Evolutionary conservation across 2,329 filamentous ascomycete species (phyloP), one percentile per base, ranked within the genome.

Genomic region (Epichloe coenophiala): DNA sequence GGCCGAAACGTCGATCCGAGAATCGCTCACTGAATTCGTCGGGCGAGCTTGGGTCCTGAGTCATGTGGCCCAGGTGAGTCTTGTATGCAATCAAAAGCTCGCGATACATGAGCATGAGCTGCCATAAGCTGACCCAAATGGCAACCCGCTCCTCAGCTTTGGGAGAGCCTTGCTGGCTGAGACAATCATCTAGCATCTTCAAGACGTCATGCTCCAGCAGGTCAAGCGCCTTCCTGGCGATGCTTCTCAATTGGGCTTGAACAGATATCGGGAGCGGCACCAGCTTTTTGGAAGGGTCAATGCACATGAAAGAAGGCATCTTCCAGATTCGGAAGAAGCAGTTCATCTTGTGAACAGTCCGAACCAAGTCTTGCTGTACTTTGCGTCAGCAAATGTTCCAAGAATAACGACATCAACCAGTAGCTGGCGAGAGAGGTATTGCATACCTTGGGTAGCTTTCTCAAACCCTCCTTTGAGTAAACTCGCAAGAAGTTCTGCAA

Each of bases 301-400:
- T 62, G 56, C 66, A 73, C 56, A 63, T 66, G 53, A 75, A 73
- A 1, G 62, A 63, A 6, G 63, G 60, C 17, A 69, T 68, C 51
- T 67, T 69, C 71, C 69, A 75, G 54, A 76, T 72, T 53, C 64
- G 68, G 59, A 74, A 75, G 64, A 75, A 71, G 60, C 71, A 74
- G 54, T 70, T 71, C 63, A 76, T 67, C 47, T 64, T 64, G 53
- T 72, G 68, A 38, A 74, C 69, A 53, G 69, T 68, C 44, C 59
- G 61, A 15, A 73, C 66, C 31, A 75, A 63, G 31, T 65, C 61
- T 54, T 68, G 63, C 71, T 73, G 57, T 42, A 23, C n/a, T 49
- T n/a, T 21, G 8, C 45, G 54, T 63, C 54, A 63, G 55, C 13
- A 23, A 11, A 7, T 7, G 4, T 5, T 23, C 5, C 12, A 12